These are phyloP conservation scores for Cyclotella atomus DNA, from an alignment of 108 stramenopile species.

Conservation along the genomic window DNA sequence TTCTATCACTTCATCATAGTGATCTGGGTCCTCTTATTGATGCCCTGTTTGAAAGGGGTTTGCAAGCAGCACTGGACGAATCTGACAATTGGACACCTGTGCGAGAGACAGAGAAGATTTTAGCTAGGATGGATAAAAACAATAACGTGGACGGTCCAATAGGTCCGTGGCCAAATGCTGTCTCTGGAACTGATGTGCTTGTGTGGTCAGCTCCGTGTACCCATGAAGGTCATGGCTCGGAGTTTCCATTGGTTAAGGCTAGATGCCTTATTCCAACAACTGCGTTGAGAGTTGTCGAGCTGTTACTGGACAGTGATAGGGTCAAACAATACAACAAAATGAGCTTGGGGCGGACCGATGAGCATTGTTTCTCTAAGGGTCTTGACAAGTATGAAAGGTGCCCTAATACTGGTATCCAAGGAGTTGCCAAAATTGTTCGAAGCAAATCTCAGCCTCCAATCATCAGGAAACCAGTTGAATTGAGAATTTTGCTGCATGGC, in stretches of 20 bases:
- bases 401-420: conserved; percentile 35
- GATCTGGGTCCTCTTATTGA: conserved; percentile 36
- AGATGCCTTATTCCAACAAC: conserved; percentile 42
- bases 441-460: conserved; percentile 45
- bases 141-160: conserved; percentile 26
- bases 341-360: conserved; percentile 46
- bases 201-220: conserved; percentile 42
- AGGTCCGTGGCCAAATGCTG: conserved; percentile 46
- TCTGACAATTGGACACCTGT: conserved; percentile 64
- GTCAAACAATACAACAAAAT: conserved; percentile 54
- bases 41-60: conserved; percentile 54
- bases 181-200: conserved; percentile 40
- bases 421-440: conserved; percentile 46
- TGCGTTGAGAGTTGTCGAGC: conserved; percentile 31
- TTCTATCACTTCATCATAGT: conserved; percentile 20
- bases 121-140: conserved; percentile 35
- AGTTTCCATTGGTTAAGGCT: conserved; percentile 53
- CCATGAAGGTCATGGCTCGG: conserved; percentile 48
- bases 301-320: conserved; percentile 43
- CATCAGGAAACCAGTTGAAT: conserved; percentile 41
- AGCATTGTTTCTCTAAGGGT: conserved; percentile 42
- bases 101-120: conserved; percentile 50
- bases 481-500: conserved; percentile 42
- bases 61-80: conserved; percentile 59
- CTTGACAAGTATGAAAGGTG: conserved; percentile 35